Base-by-base conservation (phyloP, 1,284 basidiomycete genomes). In the Volvariella volvacea region DNA sequence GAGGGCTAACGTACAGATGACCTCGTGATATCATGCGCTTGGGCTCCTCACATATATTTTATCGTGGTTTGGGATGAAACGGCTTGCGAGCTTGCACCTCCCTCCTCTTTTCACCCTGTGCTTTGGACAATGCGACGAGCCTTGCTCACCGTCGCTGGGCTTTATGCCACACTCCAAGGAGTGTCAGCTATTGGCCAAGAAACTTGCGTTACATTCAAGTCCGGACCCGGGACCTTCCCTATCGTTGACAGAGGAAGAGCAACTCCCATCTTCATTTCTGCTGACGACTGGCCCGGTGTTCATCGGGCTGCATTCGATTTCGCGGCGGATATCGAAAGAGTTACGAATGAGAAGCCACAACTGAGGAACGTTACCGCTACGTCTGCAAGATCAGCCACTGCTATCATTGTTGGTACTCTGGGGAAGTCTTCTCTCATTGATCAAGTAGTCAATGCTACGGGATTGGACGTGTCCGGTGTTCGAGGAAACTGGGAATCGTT, bases 401-500 rank as follows among this genome's bases (percentile, higher is more conserved):
- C 34, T 16, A 74, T 85, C 49, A 75, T 85, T 49, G 64, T 85
- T 28, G 83, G 83, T 6, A 84, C 81, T 2, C 66, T 81, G n/a
- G 78, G 76, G 16, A 71, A 74, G 44, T 81, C 80, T 0, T 70
- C 75, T 1, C 64, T 83, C 17, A 77, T 83, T 41, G 63, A 74
- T 42, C 64, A 67, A 46, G 58, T 81, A n/a, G 67, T 82, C 21
- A 74, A 77, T 42, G 54, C 64, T 39, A 71, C 77, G 2, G 64
- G 68, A 9, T 55, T 82, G 44, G 73, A 81, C 51, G 74, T 80
- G 1, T 78, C 76, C 3, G 63, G 63, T 1, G 67, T 85, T 41
- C 55, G 75, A 45, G 81, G 81, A 2, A 66, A 77, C 48, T 85
- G 83, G 83, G 83, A 85, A 55, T 59, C 74, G 0, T 85, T 76